phyloP scores from a whole-genome alignment of 2,329 filamentous ascomycete species.

The Paraphoma chrysanthemicola region DNA sequence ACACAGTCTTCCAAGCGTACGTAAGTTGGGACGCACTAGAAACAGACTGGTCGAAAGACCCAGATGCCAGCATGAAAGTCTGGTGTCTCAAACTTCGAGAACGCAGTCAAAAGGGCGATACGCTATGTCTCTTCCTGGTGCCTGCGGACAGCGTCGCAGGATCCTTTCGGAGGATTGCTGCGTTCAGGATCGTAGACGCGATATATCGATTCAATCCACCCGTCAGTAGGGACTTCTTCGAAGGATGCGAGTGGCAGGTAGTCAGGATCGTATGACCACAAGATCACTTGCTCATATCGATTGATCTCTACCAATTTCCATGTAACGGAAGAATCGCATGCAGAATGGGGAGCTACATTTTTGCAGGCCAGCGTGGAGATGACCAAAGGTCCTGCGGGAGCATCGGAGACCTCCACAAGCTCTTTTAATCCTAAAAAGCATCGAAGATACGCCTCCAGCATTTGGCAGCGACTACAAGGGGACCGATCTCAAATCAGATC shows the following conservation, averaged over 20 bases:
- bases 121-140: neutral
- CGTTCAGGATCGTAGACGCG: neutral
- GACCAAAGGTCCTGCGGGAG: too few species aligned
- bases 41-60: neutral
- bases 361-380: too few species aligned
- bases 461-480: too few species aligned
- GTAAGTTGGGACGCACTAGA: neutral
- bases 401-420: too few species aligned
- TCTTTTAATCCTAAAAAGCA: too few species aligned
- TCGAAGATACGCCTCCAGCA: too few species aligned
- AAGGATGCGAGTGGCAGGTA: neutral
- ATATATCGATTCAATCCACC: neutral
- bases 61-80: neutral
- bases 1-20: neutral
- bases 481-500: too few species aligned
- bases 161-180: neutral
- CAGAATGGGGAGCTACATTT: too few species aligned
- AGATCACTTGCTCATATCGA: neutral
- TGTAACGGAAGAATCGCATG: too few species aligned
- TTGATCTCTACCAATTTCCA: neutral
- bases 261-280: neutral
- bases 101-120: neutral
- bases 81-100: conserved; percentile 2
- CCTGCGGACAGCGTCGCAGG: neutral
- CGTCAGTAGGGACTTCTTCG: neutral